These are phyloP conservation scores for Botrytis pseudocinerea DNA, from an alignment of 2,329 filamentous ascomycete genomes.

Conservation along the genomic window DNA sequence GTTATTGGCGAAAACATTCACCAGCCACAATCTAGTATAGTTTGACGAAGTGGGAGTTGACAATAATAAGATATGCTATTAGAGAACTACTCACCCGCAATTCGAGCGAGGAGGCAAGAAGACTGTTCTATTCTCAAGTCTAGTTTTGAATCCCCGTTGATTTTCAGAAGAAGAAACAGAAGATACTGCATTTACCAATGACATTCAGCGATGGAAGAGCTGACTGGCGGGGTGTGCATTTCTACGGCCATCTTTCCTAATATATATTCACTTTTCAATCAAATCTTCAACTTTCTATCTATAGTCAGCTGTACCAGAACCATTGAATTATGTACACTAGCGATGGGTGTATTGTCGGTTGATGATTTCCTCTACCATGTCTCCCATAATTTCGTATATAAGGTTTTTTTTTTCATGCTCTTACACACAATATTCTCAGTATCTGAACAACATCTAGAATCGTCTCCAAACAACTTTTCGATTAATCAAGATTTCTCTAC, in stretches of 20 bases:
- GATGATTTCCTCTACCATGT: background rate
- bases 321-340: background rate
- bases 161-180: too few species aligned
- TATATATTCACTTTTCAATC: background rate
- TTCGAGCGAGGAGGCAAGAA: too few species aligned
- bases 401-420: too few species aligned
- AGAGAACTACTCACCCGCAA: background rate
- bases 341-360: background rate
- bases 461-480: background rate
- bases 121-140: rapidly evolving
- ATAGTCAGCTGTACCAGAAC: background rate
- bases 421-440: background rate
- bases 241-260: background rate
- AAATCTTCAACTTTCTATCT: background rate
- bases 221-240: background rate
- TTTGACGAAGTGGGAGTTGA: background rate
- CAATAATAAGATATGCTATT: background rate
- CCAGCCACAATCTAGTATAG: background rate
- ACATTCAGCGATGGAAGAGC: background rate
- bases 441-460: background rate
- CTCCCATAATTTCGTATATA: too few species aligned
- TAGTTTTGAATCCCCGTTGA: background rate
- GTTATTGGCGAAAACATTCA: background rate
- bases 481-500: background rate
- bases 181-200: background rate